Base-by-base conservation (phyloP, 805 yeast species). In the Danielozyma ontarioensis region DNA sequence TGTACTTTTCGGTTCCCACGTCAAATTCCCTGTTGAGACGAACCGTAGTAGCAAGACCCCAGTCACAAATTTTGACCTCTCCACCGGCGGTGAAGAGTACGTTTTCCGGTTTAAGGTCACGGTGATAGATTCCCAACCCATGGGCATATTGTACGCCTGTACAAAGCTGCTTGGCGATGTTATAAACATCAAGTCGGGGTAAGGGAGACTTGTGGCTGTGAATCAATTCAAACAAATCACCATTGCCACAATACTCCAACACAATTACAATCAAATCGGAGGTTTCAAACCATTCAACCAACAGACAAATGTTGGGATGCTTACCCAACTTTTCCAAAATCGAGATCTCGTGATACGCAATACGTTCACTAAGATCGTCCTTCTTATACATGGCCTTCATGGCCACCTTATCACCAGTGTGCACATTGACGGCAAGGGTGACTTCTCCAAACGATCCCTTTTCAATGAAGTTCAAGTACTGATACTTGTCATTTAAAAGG, bases 31-130 rank as follows among this genome's bases (percentile, higher is more conserved):
- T 32, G 38, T 48, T 56, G 30, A 42, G 34, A 25, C 46, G 35
- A 2, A 41, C 38, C 3, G 49, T 45, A 2, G 81, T 74, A 15
- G 84, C 72, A 32, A 80, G 68, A 0, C 89, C 89, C 85, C 86
- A 81, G 52, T 81, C 88, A 35, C 85, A 79, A 30, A 81, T 57
- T 53, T 81, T 81, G 31, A 80, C 64, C 18, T 70, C 53, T 29
- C 80, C 78, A 32, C 64, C 56, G 3, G 55, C 53, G 42, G 70
- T 71, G 32, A 81, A 57, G 21, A 81, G 57, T 18, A 81, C 69
- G 46, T 81, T 81, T 55, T 81, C 89, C 1, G 89, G 89, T 53
- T 81, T 81, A 36, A 81, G 70, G 50, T 81, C 89, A 30, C 89
- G 63, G 53, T 81, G 89, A 42, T 74, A 80, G 11, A 81, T 66